These are phyloP conservation scores for Tricholoma furcatifolium DNA, from an alignment of 768 basidiomycete genomes.

Conservation along the genomic window DNA sequence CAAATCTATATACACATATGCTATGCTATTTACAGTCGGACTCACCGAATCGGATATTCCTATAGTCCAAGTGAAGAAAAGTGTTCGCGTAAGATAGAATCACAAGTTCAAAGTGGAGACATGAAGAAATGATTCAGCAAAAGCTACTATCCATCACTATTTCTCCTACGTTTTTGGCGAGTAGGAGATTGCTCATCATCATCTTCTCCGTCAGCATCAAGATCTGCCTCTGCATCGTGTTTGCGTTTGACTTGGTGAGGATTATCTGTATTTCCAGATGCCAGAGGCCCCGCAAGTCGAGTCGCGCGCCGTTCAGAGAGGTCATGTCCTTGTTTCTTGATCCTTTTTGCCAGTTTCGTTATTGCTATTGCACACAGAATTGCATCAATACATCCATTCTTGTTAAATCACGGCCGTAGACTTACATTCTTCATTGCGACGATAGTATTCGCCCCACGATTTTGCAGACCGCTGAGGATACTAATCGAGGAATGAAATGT, in stretches of 20 bases:
- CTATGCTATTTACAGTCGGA: slow-evolving; percentile 13
- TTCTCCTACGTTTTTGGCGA: slow-evolving; percentile 25
- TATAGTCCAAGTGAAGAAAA: slow-evolving; percentile 1
- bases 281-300: slow-evolving; percentile 32
- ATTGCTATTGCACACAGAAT: slow-evolving; percentile 3
- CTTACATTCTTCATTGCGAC: slow-evolving; percentile 49
- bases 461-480: slow-evolving; percentile 52
- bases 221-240: slow-evolving; percentile 27
- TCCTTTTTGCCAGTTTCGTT: slow-evolving; percentile 35
- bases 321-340: slow-evolving; percentile 27
- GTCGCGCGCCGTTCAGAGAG: slow-evolving; percentile 16
- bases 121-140: not conserved
- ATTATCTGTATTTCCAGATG: slow-evolving; percentile 21
- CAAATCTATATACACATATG: slow-evolving; percentile 8
- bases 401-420: not conserved
- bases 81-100: slow-evolving; percentile 7
- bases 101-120: slow-evolving; percentile 3
- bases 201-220: slow-evolving; percentile 23
- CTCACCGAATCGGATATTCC: slow-evolving; percentile 7
- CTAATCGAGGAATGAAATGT: slow-evolving; percentile 28
- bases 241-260: slow-evolving; percentile 32
- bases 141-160: slow-evolving; percentile 10
- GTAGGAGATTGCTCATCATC: slow-evolving; percentile 7
- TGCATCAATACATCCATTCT: not conserved
- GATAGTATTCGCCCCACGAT: slow-evolving; percentile 63